Base-by-base conservation (phyloP, 495 filamentous ascomycete species). In the Chaetomium fimeti region DNA sequence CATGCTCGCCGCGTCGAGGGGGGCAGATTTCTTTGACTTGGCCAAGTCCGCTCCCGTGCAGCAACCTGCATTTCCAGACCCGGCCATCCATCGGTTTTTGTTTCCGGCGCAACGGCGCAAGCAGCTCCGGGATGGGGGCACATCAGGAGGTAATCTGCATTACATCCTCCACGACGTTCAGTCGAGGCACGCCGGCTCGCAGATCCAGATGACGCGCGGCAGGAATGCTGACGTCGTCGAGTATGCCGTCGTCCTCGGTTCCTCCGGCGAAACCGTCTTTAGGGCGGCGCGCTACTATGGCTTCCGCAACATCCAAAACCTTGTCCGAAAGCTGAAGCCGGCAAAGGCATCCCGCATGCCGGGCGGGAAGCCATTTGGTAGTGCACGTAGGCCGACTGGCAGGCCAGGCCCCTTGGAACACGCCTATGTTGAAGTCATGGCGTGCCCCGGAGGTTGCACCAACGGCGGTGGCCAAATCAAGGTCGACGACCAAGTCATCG, bases 401-500 rank as follows among this genome's bases (percentile, higher is more conserved):
- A 79, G 78, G 62, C 51, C 75, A 15, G 60, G 69, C 3, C 77
- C 78, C 16, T 74, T 82, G 6, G 90, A 94, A 15, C 93, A 91
- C 71, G 85, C 86, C 25, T 98, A 96, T 76, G 91, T 98, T 13
- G 94, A 98, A 72, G 95, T 98, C 40, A 98, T 98, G 94, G 94
- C 94, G 29, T 98, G 94, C 76, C 94, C 94, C 0, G 94, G 95
- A 12, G 94, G 94, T 1, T 98, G 94, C 75, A 98, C 94, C 55
- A 98, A 98, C 71, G 94, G 94, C 0, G 94, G 94, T 25, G 94
- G 94, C 0, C 94, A 98, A 79, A 88, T 98, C 63, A 93, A 95
- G 63, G 86, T 88, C 22, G 89, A 89, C 45, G 94, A 98, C 73
- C 83, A 88, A 18, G 62, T 82, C 2, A 73, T 83, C 7, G 66